Conservation (phyloP, 2,329 filamentous ascomycete species). For the Diaporthe velutina region DNA sequence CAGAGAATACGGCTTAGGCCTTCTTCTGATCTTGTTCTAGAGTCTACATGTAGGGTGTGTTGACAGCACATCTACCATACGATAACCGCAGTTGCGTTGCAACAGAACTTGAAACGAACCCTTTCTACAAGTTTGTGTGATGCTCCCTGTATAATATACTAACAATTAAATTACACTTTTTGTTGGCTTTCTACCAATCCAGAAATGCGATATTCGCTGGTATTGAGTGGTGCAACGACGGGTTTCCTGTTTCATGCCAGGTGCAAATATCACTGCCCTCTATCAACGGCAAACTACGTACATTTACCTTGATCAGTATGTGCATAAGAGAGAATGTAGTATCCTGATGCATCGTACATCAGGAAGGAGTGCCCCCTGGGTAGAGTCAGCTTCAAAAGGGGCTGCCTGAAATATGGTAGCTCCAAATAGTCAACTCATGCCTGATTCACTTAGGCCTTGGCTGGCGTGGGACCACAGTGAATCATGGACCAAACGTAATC, state of each 20-base stretch:
- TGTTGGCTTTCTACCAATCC: not conserved
- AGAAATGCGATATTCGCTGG: not conserved
- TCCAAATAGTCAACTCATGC: not conserved
- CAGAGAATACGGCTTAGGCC: too few relatives aligned
- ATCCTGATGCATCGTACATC: not conserved
- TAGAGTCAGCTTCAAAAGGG: too few relatives aligned
- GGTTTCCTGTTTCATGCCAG: too few relatives aligned
- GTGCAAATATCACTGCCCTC: too few relatives aligned
- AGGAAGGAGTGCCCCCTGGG: too few relatives aligned
- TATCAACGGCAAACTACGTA: too few relatives aligned
- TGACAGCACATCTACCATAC: too few relatives aligned
- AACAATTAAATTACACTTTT: not conserved
- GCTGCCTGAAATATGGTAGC: not conserved
- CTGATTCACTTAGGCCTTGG: not conserved
- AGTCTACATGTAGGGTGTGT: too few relatives aligned
- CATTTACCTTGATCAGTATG: not conserved
- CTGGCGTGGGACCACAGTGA: not conserved
- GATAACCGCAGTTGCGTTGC: too few relatives aligned
- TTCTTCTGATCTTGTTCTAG: not conserved
- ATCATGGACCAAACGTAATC: not conserved
- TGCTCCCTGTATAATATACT: not conserved
- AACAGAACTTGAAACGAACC: not conserved
- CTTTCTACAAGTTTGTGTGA: not conserved
- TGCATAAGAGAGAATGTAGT: not conserved
- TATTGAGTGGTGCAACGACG: not conserved